Evolutionary conservation across 345 rosid genomes (phyloP).

Genomic region (Acer negundo): DNA sequence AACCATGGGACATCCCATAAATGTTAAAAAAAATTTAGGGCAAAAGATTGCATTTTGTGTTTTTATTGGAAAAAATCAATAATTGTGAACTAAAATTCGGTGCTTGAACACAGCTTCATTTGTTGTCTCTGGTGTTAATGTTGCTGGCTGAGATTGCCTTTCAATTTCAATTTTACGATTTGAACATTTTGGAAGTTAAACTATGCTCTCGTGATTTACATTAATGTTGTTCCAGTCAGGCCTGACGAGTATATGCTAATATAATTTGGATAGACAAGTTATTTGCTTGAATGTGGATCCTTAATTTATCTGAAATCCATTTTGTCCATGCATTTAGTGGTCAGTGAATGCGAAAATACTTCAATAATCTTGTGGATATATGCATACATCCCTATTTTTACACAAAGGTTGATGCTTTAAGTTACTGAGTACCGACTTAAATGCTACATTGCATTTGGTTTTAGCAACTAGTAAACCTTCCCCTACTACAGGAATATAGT

Average conservation of each 20-base stretch:
- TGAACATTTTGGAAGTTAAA: background rate
- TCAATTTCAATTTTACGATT: background rate
- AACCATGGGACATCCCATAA: conserved; percentile 97
- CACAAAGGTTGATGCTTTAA: background rate
- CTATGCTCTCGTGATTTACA: background rate
- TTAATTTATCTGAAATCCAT: no score
- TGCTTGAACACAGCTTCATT: conserved; percentile 4
- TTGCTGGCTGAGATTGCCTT: conserved; percentile 3
- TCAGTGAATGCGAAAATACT: background rate
- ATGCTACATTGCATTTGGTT: background rate
- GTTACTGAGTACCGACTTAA: background rate
- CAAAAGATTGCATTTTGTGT: conserved; percentile 4
- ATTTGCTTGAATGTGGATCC: background rate
- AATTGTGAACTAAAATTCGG: conserved; percentile 6
- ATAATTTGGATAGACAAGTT: background rate
- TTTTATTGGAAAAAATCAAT: conserved; percentile 11
- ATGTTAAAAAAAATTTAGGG: background rate
- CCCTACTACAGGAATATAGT: background rate
- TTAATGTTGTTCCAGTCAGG: no score
- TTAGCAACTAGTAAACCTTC: background rate
- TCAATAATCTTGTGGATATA: background rate
- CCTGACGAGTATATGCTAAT: background rate
- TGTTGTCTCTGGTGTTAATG: background rate
- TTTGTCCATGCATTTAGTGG: background rate
- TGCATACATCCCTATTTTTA: background rate